Conservation (phyloP, 2,329 filamentous ascomycete species). For the Aureobasidium subglaciale region DNA sequence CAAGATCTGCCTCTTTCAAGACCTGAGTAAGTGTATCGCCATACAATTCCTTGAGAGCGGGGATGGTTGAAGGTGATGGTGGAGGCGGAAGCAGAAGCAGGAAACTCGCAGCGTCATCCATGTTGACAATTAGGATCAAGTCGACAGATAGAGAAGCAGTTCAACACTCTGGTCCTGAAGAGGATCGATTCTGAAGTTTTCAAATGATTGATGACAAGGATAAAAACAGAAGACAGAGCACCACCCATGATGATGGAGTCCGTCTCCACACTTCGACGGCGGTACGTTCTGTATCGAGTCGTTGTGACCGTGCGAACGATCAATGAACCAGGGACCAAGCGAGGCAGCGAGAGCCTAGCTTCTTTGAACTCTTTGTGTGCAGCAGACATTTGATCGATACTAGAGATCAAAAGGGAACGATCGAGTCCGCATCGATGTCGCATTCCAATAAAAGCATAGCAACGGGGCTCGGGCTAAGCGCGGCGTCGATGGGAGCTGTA, state of each 20-base stretch:
- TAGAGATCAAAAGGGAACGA: background rate
- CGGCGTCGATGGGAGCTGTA: background rate
- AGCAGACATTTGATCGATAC: background rate
- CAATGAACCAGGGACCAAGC: background rate
- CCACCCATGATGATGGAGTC: too few species aligned
- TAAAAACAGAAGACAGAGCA: too few species aligned
- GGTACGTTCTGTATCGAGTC: background rate
- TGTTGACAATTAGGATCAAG: background rate
- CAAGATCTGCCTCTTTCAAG: conserved; percentile 34
- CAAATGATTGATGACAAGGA: too few species aligned
- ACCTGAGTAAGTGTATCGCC: conserved; percentile 36
- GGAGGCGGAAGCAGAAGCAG: conserved; percentile 41
- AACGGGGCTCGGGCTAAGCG: background rate
- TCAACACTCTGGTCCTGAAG: background rate
- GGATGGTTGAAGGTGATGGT: conserved; percentile 33
- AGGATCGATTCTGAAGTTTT: background rate
- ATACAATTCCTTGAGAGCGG: conserved; percentile 37
- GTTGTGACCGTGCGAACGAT: background rate
- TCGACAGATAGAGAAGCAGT: background rate
- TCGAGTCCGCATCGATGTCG: background rate
- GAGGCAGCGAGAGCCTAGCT: background rate
- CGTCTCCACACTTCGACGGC: too few species aligned
- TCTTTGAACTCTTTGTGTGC: too few species aligned
- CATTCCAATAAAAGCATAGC: background rate
- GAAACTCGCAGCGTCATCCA: conserved; percentile 24